Evolutionary conservation across 2,329 filamentous ascomycete species (phyloP).

Genomic region (Curvularia hawaiiensis): DNA sequence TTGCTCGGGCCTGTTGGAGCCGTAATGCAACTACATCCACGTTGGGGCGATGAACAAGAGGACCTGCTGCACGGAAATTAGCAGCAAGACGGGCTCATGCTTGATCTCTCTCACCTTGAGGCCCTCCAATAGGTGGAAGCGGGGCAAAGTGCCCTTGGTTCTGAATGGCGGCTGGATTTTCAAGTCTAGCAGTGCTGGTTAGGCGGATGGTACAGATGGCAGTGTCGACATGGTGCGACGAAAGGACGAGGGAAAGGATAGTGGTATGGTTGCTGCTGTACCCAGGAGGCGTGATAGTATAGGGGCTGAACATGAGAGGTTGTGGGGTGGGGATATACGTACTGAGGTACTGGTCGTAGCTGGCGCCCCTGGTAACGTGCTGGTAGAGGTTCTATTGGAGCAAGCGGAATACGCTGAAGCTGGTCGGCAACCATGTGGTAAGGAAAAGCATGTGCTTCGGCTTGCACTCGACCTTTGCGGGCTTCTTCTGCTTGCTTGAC

Average conservation of each 20-base stretch:
- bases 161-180: background rate
- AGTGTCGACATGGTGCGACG: slow-evolving; percentile 11
- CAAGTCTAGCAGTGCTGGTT: slow-evolving; percentile 16
- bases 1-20: background rate
- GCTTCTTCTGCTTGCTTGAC: slow-evolving; percentile 48
- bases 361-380: background rate
- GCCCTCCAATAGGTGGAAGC: background rate
- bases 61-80: background rate
- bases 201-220: slow-evolving; percentile 15
- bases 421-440: slow-evolving; percentile 29
- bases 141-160: background rate
- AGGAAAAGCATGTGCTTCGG: slow-evolving; percentile 23
- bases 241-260: slow-evolving; percentile 2
- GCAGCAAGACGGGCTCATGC: background rate
- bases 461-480: slow-evolving; percentile 26
- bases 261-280: slow-evolving; percentile 8
- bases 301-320: slow-evolving; percentile 1
- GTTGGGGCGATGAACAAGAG: background rate
- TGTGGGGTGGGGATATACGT: slow-evolving; percentile 15
- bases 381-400: background rate
- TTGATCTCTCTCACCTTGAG: background rate
- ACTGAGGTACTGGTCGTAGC: slow-evolving; percentile 16
- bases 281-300: slow-evolving; percentile 2
- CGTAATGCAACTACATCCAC: background rate
- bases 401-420: slow-evolving; percentile 14